Conservation (phyloP, 495 filamentous ascomycete genomes). For the Neurospora sp. region DNA sequence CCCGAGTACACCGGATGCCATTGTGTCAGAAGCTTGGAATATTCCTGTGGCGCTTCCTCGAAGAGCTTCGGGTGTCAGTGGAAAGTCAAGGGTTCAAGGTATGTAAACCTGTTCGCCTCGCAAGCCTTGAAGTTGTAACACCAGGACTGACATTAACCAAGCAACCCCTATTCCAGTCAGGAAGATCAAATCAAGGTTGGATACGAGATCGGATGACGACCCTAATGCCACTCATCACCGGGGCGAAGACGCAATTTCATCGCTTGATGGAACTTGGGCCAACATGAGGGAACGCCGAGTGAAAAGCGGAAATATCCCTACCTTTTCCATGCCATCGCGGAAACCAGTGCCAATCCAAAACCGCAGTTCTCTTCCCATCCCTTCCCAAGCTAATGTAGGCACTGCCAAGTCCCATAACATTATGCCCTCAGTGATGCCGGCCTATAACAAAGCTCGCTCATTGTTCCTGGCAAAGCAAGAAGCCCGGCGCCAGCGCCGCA, state of each 20-base stretch:
- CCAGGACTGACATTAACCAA: not conserved
- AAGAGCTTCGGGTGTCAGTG: conserved; percentile 4
- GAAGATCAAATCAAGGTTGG: not conserved
- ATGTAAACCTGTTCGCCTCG: not conserved
- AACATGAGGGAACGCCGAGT: not conserved
- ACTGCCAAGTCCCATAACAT: not conserved
- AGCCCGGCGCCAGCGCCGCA: conserved; percentile 25
- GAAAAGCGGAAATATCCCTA: not conserved
- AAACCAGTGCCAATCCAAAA: not conserved
- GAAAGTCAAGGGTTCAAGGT: not conserved
- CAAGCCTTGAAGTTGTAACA: not conserved
- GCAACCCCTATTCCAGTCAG: not conserved
- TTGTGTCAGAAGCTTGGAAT: conserved; percentile 10
- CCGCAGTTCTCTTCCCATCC: not conserved
- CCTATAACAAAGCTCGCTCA: conserved; percentile 9
- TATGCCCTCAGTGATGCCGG: not conserved
- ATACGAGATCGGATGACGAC: not conserved
- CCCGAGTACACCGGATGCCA: conserved; percentile 5
- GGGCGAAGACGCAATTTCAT: not conserved
- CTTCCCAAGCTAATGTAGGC: not conserved
- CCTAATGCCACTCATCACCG: not conserved
- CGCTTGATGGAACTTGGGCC: not conserved
- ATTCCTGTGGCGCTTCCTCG: conserved; percentile 11
- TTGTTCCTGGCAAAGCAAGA: conserved; percentile 28
- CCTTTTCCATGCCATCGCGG: not conserved